Conservation (phyloP, 345 rosid species). For the Mercurialis annua region DNA sequence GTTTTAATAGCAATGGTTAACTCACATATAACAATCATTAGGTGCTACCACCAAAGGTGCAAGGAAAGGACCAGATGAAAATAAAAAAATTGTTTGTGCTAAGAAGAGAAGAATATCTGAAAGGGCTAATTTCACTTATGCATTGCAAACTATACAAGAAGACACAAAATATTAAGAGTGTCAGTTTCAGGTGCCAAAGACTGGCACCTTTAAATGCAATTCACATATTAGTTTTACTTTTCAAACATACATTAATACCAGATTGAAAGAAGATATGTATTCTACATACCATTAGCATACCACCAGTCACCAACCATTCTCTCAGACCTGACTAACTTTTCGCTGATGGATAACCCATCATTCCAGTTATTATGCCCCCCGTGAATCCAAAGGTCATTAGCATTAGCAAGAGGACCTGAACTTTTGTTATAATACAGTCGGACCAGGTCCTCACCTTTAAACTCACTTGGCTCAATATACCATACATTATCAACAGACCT, state of each 20-base stretch:
- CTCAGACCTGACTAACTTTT: constrained; percentile 48
- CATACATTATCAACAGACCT: constrained; percentile 51
- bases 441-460: constrained; percentile 52
- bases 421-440: constrained; percentile 61
- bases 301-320: constrained; percentile 75
- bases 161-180: neutral
- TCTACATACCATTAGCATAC: constrained; percentile 66
- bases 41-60: neutral
- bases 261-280: constrained; percentile 3
- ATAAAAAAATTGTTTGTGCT: neutral
- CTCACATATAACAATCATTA: neutral
- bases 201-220: neutral
- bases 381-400: constrained; percentile 80
- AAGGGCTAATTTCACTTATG: neutral
- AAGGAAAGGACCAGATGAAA: neutral
- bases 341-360: constrained; percentile 61
- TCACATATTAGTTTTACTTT: constrained; percentile 3
- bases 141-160: neutral
- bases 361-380: constrained; percentile 87
- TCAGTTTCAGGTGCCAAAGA: neutral
- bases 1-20: neutral
- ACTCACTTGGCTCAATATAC: constrained; percentile 66
- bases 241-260: neutral
- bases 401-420: constrained; percentile 66
- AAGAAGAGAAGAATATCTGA: neutral